Conservation (phyloP, 768 basidiomycete genomes). For the Mycena vitilis region DNA sequence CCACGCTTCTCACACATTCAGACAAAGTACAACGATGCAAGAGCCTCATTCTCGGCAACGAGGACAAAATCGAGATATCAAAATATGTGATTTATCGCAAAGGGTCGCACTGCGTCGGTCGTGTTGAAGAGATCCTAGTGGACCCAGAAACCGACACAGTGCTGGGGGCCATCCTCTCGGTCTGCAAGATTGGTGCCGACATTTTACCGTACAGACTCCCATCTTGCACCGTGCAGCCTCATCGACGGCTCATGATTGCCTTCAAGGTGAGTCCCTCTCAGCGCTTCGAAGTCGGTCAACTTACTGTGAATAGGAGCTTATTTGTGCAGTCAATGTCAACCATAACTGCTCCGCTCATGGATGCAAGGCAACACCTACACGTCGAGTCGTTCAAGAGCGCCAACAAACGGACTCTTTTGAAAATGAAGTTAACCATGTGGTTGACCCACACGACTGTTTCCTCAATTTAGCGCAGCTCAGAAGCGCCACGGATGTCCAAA, state of each 20-base stretch:
- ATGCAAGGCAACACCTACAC: background rate
- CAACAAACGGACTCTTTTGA: background rate
- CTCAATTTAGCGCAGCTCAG: background rate
- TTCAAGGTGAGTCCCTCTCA: too few relatives aligned
- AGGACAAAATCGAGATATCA: background rate
- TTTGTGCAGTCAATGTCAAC: constrained; percentile 4
- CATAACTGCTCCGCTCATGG: constrained; percentile 12
- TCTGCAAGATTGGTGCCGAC: background rate
- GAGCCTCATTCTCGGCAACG: constrained; percentile 2
- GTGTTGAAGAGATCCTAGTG: background rate
- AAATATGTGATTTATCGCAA: background rate
- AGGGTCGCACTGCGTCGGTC: background rate
- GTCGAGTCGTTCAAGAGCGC: constrained; percentile 1
- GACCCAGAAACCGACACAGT: background rate
- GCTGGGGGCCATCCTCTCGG: background rate
- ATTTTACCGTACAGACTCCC: background rate
- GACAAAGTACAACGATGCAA: constrained; percentile 6
- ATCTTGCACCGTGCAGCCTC: background rate
- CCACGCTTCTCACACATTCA: background rate
- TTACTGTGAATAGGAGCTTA: too few relatives aligned
- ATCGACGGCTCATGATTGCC: too few relatives aligned
- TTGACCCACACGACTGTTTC: background rate
- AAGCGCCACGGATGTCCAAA: background rate
- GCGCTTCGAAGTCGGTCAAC: too few relatives aligned
- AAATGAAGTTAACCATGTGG: background rate